phyloP scores from a whole-genome alignment of 2,329 filamentous ascomycete species.

The Fusarium camptoceras region DNA sequence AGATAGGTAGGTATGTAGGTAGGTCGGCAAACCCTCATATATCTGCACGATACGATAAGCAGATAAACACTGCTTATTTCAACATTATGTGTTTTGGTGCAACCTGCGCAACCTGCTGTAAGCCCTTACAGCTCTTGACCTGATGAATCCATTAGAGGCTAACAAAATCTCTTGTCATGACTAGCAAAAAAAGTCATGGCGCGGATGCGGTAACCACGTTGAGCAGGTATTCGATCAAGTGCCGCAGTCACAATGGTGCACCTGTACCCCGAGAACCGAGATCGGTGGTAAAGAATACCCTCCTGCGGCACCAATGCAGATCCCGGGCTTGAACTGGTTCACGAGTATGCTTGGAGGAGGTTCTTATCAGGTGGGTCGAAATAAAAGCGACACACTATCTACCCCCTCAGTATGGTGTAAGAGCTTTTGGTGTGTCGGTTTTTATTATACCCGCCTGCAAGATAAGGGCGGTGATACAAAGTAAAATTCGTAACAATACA shows the following conservation, averaged over 20 bases:
- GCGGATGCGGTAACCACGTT: constrained; percentile 62
- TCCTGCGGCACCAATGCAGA: constrained; percentile 54
- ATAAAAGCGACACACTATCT: too few relatives aligned
- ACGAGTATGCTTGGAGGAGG: constrained; percentile 43
- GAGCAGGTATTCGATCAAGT: constrained; percentile 58
- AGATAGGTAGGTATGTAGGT: background rate
- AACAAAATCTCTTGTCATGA: background rate
- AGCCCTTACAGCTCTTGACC: constrained; percentile 25
- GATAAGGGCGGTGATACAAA: constrained; percentile 25
- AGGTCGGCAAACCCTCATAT: background rate
- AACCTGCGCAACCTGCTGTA: constrained; percentile 58
- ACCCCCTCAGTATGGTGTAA: too few relatives aligned
- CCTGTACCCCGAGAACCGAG: constrained; percentile 58
- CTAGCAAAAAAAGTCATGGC: constrained; percentile 62
- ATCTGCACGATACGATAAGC: background rate
- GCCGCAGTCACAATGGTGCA: constrained; percentile 61
- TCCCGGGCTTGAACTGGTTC: constrained; percentile 57
- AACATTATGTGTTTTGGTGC: constrained; percentile 56
- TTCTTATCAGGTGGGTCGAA: too few relatives aligned
- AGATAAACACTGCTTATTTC: background rate
- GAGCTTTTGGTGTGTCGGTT: too few relatives aligned
- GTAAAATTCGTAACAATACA: constrained; percentile 32
- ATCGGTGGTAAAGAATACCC: constrained; percentile 60
- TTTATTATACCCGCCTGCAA: too few relatives aligned
- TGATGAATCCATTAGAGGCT: background rate